Base-by-base conservation (phyloP, 768 basidiomycete species). In the Tylopilus vinaceipallidus region DNA sequence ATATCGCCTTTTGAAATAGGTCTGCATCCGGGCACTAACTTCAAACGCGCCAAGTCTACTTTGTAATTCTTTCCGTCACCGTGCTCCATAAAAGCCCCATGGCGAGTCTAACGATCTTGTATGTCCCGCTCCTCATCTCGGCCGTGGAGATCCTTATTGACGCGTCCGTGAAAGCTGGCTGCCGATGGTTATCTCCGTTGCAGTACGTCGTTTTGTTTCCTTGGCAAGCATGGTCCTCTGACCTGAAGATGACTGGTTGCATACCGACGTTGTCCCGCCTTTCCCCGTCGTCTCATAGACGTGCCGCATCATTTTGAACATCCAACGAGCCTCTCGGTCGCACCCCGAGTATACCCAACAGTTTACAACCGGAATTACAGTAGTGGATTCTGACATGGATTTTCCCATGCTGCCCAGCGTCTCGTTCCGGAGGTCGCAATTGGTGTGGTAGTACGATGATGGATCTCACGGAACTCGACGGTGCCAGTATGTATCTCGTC, bases 301-400 rank as follows among this genome's bases (percentile, higher is more conserved):
- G 2, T 49, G 37, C 39, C 57, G 53, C 17, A 14, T 62, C 16
- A 49, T 65, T 24, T 26, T 63, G 35, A 63, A 63, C 37, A 45
- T 63, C 30, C 56, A 56, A 32, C 30, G 23, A 14, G 12, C 26
- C 4, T n/a, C n/a, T n/a, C n/a, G n/a, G n/a, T n/a, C 24, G 2
- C 3, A 33, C 4, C 0, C 0, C 0, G 11, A 26, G 12, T 0
- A 4, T 2, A 37, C 23, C 1, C 42, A 42, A 9, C 22, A 49
- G 29, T 53, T 62, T 29, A 52, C 61, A 6, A 63, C 62, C 5
- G 59, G 54, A 3, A 10, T 63, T 6, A 47, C 22, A 36, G 60
- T 52, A 4, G 1, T 62, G 22, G 48, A 50, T 12, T 35, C 38
- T n/a, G 54, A 43, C 16, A 41, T 38, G 7, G 60, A 60, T 36